phyloP scores from a whole-genome alignment of 768 basidiomycete species.

The Podaxis mareebaensis region DNA sequence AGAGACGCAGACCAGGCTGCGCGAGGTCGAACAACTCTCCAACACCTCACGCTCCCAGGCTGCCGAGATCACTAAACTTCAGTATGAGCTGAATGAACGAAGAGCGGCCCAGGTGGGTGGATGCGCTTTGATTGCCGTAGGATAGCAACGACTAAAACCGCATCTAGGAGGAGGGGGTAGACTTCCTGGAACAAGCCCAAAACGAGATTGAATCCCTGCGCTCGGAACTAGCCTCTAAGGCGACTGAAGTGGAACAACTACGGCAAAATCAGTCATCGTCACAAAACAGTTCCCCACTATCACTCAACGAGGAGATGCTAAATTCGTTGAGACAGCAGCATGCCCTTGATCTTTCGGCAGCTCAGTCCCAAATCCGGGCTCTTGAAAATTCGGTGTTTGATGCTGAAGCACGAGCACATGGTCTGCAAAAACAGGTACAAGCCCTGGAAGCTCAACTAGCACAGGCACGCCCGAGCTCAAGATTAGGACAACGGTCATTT shows the following conservation, averaged over 20 bases:
- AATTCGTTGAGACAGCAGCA: constrained; percentile 74
- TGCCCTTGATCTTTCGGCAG: constrained; percentile 74
- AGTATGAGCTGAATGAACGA: constrained; percentile 52
- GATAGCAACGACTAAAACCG: neutral
- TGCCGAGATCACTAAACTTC: constrained; percentile 54
- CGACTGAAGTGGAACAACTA: constrained; percentile 66
- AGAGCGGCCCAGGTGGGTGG: constrained; percentile 37
- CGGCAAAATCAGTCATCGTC: constrained; percentile 45
- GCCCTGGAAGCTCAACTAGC: constrained; percentile 67
- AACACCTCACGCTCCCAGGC: constrained; percentile 44
- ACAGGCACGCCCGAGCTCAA: constrained; percentile 43
- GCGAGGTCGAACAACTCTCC: constrained; percentile 59
- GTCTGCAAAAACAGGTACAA: constrained; percentile 66
- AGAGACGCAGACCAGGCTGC: constrained; percentile 51
- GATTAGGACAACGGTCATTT: constrained; percentile 43
- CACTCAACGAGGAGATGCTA: constrained; percentile 75
- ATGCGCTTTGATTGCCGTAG: constrained; percentile 1
- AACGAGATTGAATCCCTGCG: constrained; percentile 74
- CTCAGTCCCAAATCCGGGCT: constrained; percentile 77
- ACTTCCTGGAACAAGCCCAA: constrained; percentile 62
- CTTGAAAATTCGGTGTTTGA: constrained; percentile 75
- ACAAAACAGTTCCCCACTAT: constrained; percentile 41
- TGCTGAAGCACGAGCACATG: constrained; percentile 67
- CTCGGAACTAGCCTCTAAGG: constrained; percentile 57
- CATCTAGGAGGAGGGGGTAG: constrained; percentile 57